Evolutionary conservation across 2,329 filamentous ascomycete species (phyloP).

Genomic region (Mycosphaerella arachidis): DNA sequence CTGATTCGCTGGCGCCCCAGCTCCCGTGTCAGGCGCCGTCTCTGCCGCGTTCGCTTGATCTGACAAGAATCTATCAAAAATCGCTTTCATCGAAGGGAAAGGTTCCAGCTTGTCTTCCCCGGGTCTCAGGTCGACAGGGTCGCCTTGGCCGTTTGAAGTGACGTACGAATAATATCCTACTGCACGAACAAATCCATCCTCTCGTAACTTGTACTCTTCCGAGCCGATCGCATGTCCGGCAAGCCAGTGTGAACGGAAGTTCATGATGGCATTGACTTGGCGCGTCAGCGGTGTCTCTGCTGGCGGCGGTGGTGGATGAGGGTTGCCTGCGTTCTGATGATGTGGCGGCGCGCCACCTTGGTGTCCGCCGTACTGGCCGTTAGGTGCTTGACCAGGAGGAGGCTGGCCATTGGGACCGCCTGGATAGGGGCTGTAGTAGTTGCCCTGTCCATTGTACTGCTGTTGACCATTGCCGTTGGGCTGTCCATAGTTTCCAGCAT

Average conservation of each 20-base stretch:
- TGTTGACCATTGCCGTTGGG: slow-evolving; percentile 11
- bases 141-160: not conserved
- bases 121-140: not conserved
- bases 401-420: not conserved
- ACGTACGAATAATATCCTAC: slow-evolving; percentile 2
- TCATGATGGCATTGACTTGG: slow-evolving; percentile 1
- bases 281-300: not conserved
- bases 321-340: not conserved
- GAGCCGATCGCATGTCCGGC: not conserved
- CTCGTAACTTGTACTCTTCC: not conserved
- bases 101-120: slow-evolving; percentile 4
- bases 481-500: slow-evolving; percentile 14
- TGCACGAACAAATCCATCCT: not conserved
- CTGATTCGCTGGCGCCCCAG: not conserved
- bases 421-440: slow-evolving; percentile 16
- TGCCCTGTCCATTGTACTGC: slow-evolving; percentile 10
- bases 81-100: not conserved
- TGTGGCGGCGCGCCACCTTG: not conserved
- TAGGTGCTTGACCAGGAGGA: not conserved
- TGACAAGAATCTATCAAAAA: slow-evolving; percentile 4
- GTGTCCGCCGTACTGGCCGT: not conserved
- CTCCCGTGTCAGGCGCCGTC: not conserved
- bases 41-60: not conserved
- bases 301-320: not conserved
- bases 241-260: not conserved